phyloP scores from a whole-genome alignment of 2,329 filamentous ascomycete genomes.

The Madurella mycetomatis region DNA sequence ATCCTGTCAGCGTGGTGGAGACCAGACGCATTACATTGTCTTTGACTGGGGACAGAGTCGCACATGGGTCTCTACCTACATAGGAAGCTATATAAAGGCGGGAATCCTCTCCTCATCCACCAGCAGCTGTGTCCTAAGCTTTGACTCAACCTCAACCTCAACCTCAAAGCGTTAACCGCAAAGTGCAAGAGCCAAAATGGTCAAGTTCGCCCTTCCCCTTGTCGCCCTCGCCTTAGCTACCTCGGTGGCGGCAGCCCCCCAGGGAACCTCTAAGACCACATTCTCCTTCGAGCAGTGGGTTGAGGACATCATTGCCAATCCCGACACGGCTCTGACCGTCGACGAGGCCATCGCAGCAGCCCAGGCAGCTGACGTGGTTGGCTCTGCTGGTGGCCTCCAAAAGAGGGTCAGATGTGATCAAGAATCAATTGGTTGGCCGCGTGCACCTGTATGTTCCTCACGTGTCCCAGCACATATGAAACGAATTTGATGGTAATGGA shows the following conservation, averaged over 20 bases:
- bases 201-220: constrained; percentile 1
- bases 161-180: no score
- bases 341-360: constrained; percentile 6
- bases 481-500: background rate
- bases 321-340: constrained; percentile 5
- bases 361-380: background rate
- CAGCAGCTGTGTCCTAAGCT: no score
- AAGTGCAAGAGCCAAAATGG: background rate
- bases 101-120: no score
- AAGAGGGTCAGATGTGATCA: background rate
- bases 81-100: no score
- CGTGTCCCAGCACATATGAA: background rate
- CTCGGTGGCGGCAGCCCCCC: background rate
- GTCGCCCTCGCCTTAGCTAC: background rate
- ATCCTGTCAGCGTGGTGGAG: no score
- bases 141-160: no score
- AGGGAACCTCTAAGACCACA: background rate
- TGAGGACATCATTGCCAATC: constrained; percentile 9
- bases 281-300: constrained; percentile 11
- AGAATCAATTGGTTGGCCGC: background rate
- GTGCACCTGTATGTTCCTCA: background rate
- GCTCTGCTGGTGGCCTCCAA: background rate
- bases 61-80: no score
- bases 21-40: no score
- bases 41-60: no score